phyloP scores from a whole-genome alignment of 2,329 filamentous ascomycete genomes.

The Salinomyces thailandicus region DNA sequence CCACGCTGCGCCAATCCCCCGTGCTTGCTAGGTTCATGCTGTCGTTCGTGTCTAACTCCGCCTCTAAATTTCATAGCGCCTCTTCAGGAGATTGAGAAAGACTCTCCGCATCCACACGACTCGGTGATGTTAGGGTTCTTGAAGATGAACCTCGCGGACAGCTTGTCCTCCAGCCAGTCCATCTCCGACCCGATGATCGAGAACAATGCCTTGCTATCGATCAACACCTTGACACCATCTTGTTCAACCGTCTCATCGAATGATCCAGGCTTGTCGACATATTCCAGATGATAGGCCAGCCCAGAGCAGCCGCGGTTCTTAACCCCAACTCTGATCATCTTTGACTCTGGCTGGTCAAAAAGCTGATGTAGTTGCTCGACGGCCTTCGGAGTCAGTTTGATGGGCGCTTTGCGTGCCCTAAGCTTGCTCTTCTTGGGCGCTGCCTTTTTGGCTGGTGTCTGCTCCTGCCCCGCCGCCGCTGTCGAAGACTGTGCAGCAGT shows the following conservation, averaged over 20 bases:
- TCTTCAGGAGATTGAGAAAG: constrained; percentile 9
- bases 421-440: constrained; percentile 51
- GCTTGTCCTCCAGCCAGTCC: constrained; percentile 96
- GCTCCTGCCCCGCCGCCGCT: constrained; percentile 11
- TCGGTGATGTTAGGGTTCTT: constrained; percentile 96
- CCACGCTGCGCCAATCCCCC: too few species aligned
- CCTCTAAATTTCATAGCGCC: too few species aligned
- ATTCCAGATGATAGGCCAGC: constrained; percentile 86
- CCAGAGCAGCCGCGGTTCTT: constrained; percentile 91
- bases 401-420: constrained; percentile 77
- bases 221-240: constrained; percentile 88
- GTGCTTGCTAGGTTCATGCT: too few species aligned
- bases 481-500: constrained; percentile 24
- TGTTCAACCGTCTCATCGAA: constrained; percentile 93
- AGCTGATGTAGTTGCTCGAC: constrained; percentile 67
- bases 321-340: constrained; percentile 88
- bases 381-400: constrained; percentile 71
- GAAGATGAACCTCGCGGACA: constrained; percentile 87
- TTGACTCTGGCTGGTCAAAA: constrained; percentile 75
- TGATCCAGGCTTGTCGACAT: constrained; percentile 76
- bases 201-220: constrained; percentile 93
- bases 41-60: too few species aligned
- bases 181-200: constrained; percentile 98
- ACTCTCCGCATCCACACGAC: constrained; percentile 32
- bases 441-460: constrained; percentile 26